phyloP scores from a whole-genome alignment of 2,329 filamentous ascomycete species.

The Sphaceloma murrayae region DNA sequence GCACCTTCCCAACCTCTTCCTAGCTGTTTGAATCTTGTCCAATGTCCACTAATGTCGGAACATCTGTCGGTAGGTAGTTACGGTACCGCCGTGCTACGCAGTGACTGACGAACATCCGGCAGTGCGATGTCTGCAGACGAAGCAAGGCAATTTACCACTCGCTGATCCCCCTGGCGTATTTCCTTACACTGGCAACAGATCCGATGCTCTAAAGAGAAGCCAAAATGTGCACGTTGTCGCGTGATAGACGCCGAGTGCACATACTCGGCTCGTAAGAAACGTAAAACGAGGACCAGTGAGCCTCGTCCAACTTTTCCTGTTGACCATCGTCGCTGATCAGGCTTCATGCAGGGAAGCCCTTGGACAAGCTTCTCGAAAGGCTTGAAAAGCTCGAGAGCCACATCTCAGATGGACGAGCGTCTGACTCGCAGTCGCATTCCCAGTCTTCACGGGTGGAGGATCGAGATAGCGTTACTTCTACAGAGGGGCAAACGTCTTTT shows the following conservation, averaged over 20 bases:
- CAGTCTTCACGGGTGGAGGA: no score
- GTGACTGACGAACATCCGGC: not conserved
- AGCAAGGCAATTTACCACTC: conserved; percentile 12
- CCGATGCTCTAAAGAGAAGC: conserved; percentile 14
- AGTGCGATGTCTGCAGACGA: conserved; percentile 14
- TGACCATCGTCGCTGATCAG: not conserved
- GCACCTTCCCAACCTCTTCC: not conserved
- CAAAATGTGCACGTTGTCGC: conserved; percentile 7
- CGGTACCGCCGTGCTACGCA: not conserved
- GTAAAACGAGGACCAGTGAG: conserved; percentile 3
- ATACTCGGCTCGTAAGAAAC: conserved; percentile 6
- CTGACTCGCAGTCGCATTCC: no score
- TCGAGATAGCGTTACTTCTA: no score
- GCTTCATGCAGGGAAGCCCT: not conserved
- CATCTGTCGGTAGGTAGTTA: conserved; percentile 10
- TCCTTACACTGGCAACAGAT: not conserved
- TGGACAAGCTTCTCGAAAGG: conserved; percentile 12
- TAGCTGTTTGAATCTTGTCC: no score
- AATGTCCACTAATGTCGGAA: no score
- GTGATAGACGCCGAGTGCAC: conserved; percentile 5
- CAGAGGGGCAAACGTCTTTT: no score
- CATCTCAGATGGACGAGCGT: not conserved
- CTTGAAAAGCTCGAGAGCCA: conserved; percentile 12
- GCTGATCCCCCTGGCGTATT: not conserved
- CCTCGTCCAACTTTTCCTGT: not conserved